phyloP scores from a whole-genome alignment of 2,329 filamentous ascomycete species.

The Dryadomyces sulphureus region DNA sequence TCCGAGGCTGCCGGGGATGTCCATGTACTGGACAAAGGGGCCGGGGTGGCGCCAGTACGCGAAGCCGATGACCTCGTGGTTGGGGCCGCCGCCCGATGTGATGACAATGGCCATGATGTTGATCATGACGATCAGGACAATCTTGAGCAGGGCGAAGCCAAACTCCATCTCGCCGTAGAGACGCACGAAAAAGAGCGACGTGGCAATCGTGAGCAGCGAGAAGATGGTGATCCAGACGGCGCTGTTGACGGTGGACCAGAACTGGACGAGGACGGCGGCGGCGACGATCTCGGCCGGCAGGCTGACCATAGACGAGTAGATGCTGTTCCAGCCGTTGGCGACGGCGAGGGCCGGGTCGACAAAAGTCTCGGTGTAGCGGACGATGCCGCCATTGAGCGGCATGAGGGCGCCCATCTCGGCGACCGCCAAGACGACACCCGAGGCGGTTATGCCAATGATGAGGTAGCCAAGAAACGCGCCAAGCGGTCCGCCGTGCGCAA shows the following conservation, averaged over 20 bases:
- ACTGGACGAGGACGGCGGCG: slow-evolving; percentile 40
- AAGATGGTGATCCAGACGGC: slow-evolving; percentile 23
- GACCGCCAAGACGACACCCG: slow-evolving; percentile 21
- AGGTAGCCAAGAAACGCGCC: slow-evolving; percentile 19
- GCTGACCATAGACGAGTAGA: slow-evolving; percentile 34
- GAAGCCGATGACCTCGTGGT: slow-evolving; percentile 7
- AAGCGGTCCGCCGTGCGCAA: slow-evolving; percentile 10
- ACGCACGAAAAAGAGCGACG: slow-evolving; percentile 5
- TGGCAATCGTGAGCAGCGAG: slow-evolving; percentile 4
- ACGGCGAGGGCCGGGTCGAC: slow-evolving; percentile 31
- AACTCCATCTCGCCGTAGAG: slow-evolving; percentile 11
- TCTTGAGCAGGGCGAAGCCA: slow-evolving; percentile 20
- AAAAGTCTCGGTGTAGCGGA: slow-evolving; percentile 29
- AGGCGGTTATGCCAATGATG: slow-evolving; percentile 20
- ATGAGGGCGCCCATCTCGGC: slow-evolving; percentile 48
- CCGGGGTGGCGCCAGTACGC: slow-evolving; percentile 20
- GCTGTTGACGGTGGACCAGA: slow-evolving; percentile 41
- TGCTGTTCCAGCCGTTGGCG: slow-evolving; percentile 34
- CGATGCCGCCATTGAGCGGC: slow-evolving; percentile 35
- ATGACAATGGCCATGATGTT: slow-evolving; percentile 32
- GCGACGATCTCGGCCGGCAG: slow-evolving; percentile 32
- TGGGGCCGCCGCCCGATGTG: slow-evolving; percentile 23
- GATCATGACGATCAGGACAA: slow-evolving; percentile 33
- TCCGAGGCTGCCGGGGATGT: slow-evolving; percentile 19
- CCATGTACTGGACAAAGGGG: slow-evolving; percentile 26